phyloP scores from a whole-genome alignment of 176 grass and related monocot genomes.

The Oryza meridionalis region DNA sequence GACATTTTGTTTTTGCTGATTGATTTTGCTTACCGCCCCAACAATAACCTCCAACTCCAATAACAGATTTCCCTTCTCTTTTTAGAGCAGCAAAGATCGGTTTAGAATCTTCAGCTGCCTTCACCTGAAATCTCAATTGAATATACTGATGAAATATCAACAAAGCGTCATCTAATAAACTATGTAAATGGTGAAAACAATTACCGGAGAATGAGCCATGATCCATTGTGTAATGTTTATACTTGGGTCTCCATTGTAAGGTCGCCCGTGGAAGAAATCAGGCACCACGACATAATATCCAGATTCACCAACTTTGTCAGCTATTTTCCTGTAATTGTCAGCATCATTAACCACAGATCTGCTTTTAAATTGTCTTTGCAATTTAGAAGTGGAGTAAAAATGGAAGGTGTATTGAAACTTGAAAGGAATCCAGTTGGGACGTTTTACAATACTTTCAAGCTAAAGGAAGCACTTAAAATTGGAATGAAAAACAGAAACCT shows the following conservation, averaged over 20 bases:
- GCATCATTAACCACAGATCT: not conserved
- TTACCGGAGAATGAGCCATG: constrained; percentile 35
- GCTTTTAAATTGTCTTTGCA: not conserved
- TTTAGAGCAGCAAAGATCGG: constrained; percentile 16
- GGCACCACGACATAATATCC: constrained; percentile 51
- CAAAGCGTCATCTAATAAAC: not conserved
- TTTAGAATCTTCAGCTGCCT: constrained; percentile 27
- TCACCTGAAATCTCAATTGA: not conserved
- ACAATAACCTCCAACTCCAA: constrained; percentile 34
- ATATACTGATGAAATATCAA: not conserved
- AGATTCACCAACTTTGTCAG: constrained; percentile 37
- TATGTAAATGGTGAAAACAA: not conserved
- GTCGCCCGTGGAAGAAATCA: constrained; percentile 37
- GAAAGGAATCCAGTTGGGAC: too few species aligned
- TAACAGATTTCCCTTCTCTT: not conserved
- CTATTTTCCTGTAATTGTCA: constrained; percentile 35
- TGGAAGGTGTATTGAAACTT: too few species aligned
- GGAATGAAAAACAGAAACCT: too few species aligned
- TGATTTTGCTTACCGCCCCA: constrained; percentile 34
- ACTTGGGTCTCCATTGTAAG: constrained; percentile 15
- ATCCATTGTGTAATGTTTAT: constrained; percentile 34
- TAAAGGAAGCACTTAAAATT: too few species aligned
- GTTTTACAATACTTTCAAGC: too few species aligned
- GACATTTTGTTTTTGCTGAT: not conserved
- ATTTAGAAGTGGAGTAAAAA: too few species aligned